Percentiles rank a stretch among this genome's conserved stretches.
phyloP scores from a whole-genome alignment of 1,284 basidiomycete species.

The Cutaneotrichosporon spelunceum region DNA sequence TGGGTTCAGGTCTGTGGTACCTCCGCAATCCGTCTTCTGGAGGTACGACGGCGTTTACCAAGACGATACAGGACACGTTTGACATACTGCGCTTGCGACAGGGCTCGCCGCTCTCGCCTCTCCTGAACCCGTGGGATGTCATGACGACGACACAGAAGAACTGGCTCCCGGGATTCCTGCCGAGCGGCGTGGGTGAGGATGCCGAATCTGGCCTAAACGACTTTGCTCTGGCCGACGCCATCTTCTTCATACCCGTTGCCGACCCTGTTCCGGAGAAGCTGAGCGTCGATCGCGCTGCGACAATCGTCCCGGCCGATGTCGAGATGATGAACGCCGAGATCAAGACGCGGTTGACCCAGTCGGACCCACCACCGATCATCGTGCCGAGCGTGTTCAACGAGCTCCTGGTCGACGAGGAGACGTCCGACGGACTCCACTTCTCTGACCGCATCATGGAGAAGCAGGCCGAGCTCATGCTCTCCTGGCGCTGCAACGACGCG shows the following conservation, averaged over 20 bases:
- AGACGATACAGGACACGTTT: slow-evolving; percentile 64
- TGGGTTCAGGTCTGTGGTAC: slow-evolving; percentile 85
- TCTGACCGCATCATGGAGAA: slow-evolving; percentile 61
- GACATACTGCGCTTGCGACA: slow-evolving; percentile 53
- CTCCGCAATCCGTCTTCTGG: slow-evolving; percentile 70
- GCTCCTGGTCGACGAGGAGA: slow-evolving; percentile 68
- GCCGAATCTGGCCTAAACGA: background rate
- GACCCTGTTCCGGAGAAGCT: slow-evolving; percentile 72
- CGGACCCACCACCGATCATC: slow-evolving; percentile 55
- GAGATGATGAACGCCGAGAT: slow-evolving; percentile 85
- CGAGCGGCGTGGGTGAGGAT: background rate
- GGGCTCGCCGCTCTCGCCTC: slow-evolving; percentile 37
- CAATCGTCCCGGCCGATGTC: slow-evolving; percentile 70
- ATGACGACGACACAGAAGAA: slow-evolving; percentile 22
- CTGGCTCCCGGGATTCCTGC: slow-evolving; percentile 17
- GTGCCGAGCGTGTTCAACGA: slow-evolving; percentile 73
- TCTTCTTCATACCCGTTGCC: slow-evolving; percentile 69
- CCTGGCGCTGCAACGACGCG: slow-evolving; percentile 72
- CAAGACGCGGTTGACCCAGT: slow-evolving; percentile 61
- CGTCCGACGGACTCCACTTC: slow-evolving; percentile 79
- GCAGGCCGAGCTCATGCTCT: slow-evolving; percentile 76
- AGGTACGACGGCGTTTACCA: slow-evolving; percentile 71
- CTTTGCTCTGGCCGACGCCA: slow-evolving; percentile 16
- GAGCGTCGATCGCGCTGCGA: slow-evolving; percentile 60
- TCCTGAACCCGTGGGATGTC: slow-evolving; percentile 45